Evolutionary conservation across 805 yeast species (phyloP).

Genomic region (Yarrowia sp.): DNA sequence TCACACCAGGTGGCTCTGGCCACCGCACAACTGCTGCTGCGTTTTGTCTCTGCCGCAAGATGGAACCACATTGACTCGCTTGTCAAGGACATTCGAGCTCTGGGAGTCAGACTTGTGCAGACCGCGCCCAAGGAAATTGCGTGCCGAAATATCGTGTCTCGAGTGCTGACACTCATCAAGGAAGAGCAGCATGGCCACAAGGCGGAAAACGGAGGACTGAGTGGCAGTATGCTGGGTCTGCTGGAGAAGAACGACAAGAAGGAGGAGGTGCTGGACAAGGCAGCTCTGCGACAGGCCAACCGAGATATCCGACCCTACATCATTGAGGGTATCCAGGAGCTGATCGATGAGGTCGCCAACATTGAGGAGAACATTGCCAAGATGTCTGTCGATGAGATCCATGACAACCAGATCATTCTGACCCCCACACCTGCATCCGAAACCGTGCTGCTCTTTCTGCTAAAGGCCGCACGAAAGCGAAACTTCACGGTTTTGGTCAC

Average conservation of each 20-base stretch:
- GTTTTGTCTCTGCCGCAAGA: conserved; percentile 84
- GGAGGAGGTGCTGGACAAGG: conserved; percentile 30
- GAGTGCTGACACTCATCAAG: conserved; percentile 81
- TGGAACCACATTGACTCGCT: conserved; percentile 80
- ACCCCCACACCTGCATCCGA: conserved; percentile 95
- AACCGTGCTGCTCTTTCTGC: conserved; percentile 81
- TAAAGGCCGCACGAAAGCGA: conserved; percentile 85
- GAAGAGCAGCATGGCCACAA: conserved; percentile 70
- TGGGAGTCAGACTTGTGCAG: conserved; percentile 62
- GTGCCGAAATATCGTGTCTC: conserved; percentile 85
- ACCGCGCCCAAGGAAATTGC: conserved; percentile 90
- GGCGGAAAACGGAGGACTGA: conserved; percentile 31
- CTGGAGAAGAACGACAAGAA: conserved; percentile 47
- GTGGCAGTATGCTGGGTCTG: conserved; percentile 79
- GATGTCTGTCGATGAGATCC: conserved; percentile 89
- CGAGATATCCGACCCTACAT: conserved; percentile 76
- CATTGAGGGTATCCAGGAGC: conserved; percentile 87
- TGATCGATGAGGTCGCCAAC: conserved; percentile 85
- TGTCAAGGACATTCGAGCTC: conserved; percentile 64
- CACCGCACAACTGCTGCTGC: conserved; percentile 79
- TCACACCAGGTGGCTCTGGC: conserved; percentile 81
- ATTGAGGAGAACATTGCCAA: conserved; percentile 88
- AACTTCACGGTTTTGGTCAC: conserved; percentile 85
- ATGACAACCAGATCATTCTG: conserved; percentile 66
- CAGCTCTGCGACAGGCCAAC: conserved; percentile 30